Conservation (phyloP, 345 rosid species). For the Eucalyptus virginea region DNA sequence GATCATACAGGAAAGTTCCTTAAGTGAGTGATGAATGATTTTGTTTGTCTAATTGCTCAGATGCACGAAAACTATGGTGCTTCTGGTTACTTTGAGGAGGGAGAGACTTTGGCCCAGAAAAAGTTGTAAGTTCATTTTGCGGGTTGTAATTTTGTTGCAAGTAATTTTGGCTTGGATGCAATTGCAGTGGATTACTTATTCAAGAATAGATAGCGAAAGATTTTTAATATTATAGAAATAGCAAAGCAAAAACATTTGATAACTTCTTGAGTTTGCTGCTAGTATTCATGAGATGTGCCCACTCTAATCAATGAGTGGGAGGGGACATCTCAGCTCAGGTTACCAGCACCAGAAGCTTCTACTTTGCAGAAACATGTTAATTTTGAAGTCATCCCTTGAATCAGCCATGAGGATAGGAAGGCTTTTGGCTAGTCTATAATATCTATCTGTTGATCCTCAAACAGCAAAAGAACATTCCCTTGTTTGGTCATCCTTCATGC, state of each 20-base stretch:
- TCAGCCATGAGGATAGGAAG: not conserved
- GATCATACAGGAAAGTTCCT: not conserved
- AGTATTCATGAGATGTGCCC: not conserved
- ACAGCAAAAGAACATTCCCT: not conserved
- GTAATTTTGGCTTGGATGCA: not conserved
- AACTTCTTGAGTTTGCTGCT: not conserved
- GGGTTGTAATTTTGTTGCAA: not conserved
- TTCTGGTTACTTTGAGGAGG: constrained; percentile 80
- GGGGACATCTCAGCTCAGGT: not conserved
- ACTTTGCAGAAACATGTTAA: not conserved
- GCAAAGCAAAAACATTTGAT: not conserved
- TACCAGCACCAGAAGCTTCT: not conserved
- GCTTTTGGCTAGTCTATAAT: not conserved
- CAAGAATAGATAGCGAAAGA: not conserved
- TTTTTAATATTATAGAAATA: not conserved
- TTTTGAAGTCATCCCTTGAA: not conserved
- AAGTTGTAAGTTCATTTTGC: constrained; percentile 21
- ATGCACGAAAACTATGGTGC: constrained; percentile 94
- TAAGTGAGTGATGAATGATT: not conserved
- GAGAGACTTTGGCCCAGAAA: constrained; percentile 27
- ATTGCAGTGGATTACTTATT: not conserved
- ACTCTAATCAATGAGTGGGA: not conserved
- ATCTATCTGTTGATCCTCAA: not conserved
- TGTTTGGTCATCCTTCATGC: not conserved
- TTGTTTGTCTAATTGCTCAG: constrained; percentile 23